These are phyloP conservation scores for Panaeolus papilionaceus DNA, from an alignment of 768 basidiomycete genomes.

Conservation along the genomic window DNA sequence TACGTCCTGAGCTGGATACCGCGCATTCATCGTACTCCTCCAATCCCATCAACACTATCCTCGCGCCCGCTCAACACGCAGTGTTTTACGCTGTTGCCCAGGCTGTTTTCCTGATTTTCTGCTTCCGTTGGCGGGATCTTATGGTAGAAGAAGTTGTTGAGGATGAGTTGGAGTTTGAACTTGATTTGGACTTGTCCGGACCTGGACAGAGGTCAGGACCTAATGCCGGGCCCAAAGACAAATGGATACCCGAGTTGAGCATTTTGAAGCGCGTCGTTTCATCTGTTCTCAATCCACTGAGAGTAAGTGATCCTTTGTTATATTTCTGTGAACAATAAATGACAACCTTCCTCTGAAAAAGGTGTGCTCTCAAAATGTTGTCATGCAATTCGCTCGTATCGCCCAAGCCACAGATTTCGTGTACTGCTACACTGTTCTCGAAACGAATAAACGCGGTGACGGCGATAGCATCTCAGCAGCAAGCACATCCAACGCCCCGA, in stretches of 20 bases:
- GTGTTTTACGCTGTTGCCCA: constrained; percentile 94
- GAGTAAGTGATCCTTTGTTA: constrained; percentile 50
- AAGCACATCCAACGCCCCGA: constrained; percentile 6
- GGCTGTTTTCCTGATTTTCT: constrained; percentile 95
- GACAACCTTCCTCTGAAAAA: constrained; percentile 34
- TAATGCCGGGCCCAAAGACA: constrained; percentile 42
- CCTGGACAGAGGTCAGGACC: constrained; percentile 2
- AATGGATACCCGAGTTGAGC: constrained; percentile 87
- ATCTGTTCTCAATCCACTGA: constrained; percentile 88
- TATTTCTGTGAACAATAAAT: neutral
- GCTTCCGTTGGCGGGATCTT: constrained; percentile 95
- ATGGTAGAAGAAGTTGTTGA: constrained; percentile 62
- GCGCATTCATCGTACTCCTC: constrained; percentile 23
- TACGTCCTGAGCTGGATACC: constrained; percentile 43
- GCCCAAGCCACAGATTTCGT: constrained; percentile 90
- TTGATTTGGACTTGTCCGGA: constrained; percentile 18
- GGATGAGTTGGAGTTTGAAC: constrained; percentile 56
- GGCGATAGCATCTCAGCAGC: constrained; percentile 6
- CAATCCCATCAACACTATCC: constrained; percentile 28
- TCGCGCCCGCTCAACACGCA: constrained; percentile 52
- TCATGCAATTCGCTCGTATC: constrained; percentile 91
- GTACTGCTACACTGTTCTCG: constrained; percentile 93
- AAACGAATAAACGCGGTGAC: constrained; percentile 72
- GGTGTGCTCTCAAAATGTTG: constrained; percentile 92
- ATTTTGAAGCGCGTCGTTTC: constrained; percentile 81